Evolutionary conservation across 192 early-diverging fungal genomes (phyloP).

Genomic region (Dissophora globulifera): DNA sequence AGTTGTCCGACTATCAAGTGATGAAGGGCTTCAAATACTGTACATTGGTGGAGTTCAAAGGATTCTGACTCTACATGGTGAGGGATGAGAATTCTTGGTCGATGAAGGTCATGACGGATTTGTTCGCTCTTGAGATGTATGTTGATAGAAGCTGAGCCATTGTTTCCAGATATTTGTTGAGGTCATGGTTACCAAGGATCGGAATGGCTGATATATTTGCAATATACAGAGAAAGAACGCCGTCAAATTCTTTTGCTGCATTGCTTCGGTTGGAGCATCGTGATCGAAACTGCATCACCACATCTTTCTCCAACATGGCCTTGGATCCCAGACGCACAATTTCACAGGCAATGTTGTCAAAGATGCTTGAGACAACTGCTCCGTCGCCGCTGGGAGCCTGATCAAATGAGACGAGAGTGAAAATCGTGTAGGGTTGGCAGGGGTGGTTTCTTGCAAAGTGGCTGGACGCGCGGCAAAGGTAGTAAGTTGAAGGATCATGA

Average conservation of each 20-base stretch:
- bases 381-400: slow-evolving; percentile 6
- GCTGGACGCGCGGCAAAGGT: slow-evolving; percentile 20
- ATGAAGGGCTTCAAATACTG: too few relatives aligned
- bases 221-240: slow-evolving; percentile 4
- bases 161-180: slow-evolving; percentile 15
- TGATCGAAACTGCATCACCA: slow-evolving; percentile 8
- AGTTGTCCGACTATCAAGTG: too few relatives aligned
- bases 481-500: slow-evolving; percentile 21
- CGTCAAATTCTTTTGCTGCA: slow-evolving; percentile 14
- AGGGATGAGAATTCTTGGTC: slow-evolving; percentile 2
- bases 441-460: slow-evolving; percentile 18
- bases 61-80: too few relatives aligned
- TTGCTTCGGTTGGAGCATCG: slow-evolving; percentile 12
- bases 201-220: background rate
- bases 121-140: slow-evolving; percentile 20
- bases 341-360: slow-evolving; percentile 24
- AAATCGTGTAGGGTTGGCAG: slow-evolving; percentile 25
- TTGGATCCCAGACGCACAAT: slow-evolving; percentile 9
- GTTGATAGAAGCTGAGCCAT: slow-evolving; percentile 5
- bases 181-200: slow-evolving; percentile 14
- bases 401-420: slow-evolving; percentile 21
- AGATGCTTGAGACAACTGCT: slow-evolving; percentile 19
- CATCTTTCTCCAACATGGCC: slow-evolving; percentile 10
- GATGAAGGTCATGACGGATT: slow-evolving; percentile 14
- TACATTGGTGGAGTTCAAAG: too few relatives aligned